phyloP scores from a whole-genome alignment of 148 eudicot species.

The Amaranthus palmeri region DNA sequence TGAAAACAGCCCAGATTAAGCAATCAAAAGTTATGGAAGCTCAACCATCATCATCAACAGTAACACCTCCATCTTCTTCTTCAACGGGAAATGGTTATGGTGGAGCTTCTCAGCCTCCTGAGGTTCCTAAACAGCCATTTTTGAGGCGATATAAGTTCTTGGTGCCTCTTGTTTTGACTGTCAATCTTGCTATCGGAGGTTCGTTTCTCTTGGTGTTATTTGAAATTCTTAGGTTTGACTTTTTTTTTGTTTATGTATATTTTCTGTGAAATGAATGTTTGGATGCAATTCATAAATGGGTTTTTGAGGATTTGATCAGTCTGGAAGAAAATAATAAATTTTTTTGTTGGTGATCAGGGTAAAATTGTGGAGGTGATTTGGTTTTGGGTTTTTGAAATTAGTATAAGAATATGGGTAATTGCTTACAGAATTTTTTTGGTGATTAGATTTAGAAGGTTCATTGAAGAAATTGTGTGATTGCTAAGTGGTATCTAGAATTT shows the following conservation, averaged over 20 bases:
- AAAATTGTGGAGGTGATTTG: background rate
- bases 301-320: background rate
- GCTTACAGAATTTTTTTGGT: background rate
- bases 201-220: conserved; percentile 15
- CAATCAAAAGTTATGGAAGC: conserved; percentile 28
- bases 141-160: conserved; percentile 65
- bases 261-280: background rate
- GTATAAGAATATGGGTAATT: background rate
- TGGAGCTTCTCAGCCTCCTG: conserved; percentile 20
- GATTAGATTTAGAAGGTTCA: background rate
- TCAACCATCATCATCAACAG: conserved; percentile 23
- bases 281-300: background rate
- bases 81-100: conserved; percentile 20
- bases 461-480: background rate
- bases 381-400: background rate
- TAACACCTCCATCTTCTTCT: conserved; percentile 19
- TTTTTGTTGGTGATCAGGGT: background rate
- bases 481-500: background rate
- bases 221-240: background rate
- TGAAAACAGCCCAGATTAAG: conserved; percentile 34
- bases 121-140: conserved; percentile 34
- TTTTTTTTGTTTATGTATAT: conserved; percentile 1
- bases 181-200: conserved; percentile 86
- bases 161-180: conserved; percentile 69
- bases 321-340: background rate